Evolutionary conservation across 2,329 filamentous ascomycete genomes (phyloP).

Genomic region (Lasiodiplodia sp.): DNA sequence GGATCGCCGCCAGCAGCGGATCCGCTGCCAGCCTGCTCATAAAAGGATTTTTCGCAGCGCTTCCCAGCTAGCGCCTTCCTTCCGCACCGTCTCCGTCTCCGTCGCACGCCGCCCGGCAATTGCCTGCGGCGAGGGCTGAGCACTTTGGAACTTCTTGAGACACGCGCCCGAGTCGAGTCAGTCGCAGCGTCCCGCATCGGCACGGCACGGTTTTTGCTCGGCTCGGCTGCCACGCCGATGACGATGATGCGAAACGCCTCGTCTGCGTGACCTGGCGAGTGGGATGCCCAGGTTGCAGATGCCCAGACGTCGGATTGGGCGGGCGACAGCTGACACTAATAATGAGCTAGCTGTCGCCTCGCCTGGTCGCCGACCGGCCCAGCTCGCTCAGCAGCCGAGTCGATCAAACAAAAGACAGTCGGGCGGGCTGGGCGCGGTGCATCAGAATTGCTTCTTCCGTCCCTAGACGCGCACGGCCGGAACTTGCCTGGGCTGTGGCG

Average conservation of each 20-base stretch:
- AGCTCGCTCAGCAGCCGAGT: background rate
- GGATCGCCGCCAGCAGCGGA: slow-evolving; percentile 21
- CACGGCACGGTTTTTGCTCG: background rate
- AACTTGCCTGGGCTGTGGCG: background rate
- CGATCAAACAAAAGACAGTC: no score
- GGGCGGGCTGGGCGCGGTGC: background rate
- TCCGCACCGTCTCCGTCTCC: slow-evolving; percentile 63
- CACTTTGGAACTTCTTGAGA: background rate
- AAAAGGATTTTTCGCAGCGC: slow-evolving; percentile 11
- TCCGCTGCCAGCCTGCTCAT: slow-evolving; percentile 6
- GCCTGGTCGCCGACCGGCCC: background rate
- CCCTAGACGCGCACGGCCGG: background rate
- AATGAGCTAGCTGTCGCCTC: background rate
- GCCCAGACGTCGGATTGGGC: background rate
- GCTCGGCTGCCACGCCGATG: background rate
- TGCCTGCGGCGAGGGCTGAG: background rate
- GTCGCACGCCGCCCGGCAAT: background rate
- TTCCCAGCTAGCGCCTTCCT: slow-evolving; percentile 50
- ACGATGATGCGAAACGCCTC: background rate
- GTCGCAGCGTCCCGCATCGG: background rate
- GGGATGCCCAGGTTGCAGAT: background rate
- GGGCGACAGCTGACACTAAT: background rate
- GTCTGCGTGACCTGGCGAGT: background rate
- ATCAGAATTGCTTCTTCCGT: background rate
- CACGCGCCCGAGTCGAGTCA: background rate